A percentile compares a stretch with the other conserved stretches of the same genome.
Evolutionary conservation across 2,329 filamentous ascomycete genomes (phyloP).

Genomic region (Fusarium tjaetaba): DNA sequence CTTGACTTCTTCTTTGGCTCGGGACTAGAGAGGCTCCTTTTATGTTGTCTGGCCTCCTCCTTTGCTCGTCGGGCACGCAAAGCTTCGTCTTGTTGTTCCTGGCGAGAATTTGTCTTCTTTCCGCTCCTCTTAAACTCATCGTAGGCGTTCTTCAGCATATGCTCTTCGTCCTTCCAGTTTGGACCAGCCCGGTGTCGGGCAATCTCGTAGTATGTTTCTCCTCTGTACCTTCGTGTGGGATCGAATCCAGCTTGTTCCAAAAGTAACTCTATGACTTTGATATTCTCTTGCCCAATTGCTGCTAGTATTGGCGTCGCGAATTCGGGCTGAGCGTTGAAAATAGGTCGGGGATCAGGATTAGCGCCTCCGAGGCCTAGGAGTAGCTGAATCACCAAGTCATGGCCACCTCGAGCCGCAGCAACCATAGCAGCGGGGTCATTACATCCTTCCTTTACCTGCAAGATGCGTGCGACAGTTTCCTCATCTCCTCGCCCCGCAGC

Average conservation of each 20-base stretch:
- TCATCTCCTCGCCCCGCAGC: slow-evolving; percentile 70
- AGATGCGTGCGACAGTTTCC: slow-evolving; percentile 68
- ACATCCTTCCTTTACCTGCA: slow-evolving; percentile 68
- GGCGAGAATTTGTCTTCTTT: slow-evolving; percentile 63
- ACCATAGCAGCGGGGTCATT: slow-evolving; percentile 89
- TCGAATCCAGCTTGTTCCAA: slow-evolving; percentile 83
- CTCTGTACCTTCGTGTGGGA: slow-evolving; percentile 79
- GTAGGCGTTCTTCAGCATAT: slow-evolving; percentile 80
- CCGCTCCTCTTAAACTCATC: slow-evolving; percentile 69
- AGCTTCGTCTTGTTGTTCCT: slow-evolving; percentile 57
- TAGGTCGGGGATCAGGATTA: slow-evolving; percentile 74
- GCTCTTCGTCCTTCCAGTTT: slow-evolving; percentile 88
- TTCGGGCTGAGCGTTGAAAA: slow-evolving; percentile 69
- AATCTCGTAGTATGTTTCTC: slow-evolving; percentile 87
- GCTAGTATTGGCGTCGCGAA: slow-evolving; percentile 93
- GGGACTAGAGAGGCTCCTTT: slow-evolving; percentile 61
- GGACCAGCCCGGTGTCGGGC: slow-evolving; percentile 84
- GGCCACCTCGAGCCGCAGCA: slow-evolving; percentile 89
- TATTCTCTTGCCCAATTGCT: slow-evolving; percentile 88
- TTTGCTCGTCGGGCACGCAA: slow-evolving; percentile 56
- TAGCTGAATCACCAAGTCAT: slow-evolving; percentile 86
- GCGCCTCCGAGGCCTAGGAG: slow-evolving; percentile 74
- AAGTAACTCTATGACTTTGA: slow-evolving; percentile 84
- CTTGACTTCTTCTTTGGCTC: slow-evolving; percentile 57
- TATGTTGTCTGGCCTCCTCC: slow-evolving; percentile 56